Evolutionary conservation across 2,329 filamentous ascomycete genomes (phyloP), one percentile per base, ranked within the genome.

Genomic region (Penicillium sp.): DNA sequence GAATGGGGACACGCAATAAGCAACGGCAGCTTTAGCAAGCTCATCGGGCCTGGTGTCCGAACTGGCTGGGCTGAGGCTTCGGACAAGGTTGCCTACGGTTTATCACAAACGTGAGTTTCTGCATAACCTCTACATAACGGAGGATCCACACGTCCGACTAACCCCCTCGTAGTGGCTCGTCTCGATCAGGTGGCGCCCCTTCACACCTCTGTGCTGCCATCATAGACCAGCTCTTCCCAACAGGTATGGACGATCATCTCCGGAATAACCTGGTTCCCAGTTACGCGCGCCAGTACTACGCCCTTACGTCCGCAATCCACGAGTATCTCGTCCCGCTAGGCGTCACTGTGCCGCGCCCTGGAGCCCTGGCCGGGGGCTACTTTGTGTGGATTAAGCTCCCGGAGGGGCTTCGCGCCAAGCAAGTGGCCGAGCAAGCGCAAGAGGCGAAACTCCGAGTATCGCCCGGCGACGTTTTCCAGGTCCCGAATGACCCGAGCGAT

Each of bases 21-120:
- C 65, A 97, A 97, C 70, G 92, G 90, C 21, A 91, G 88, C 6
- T 97, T 97, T 72, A 91, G 86, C 70, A 99, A 99, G 72, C 86
- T 97, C 36, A 82, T 86, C 27, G 91, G 86, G 0, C 92, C 93
- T 0, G 94, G 93, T 0, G 75, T 89, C 47, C 82, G 93, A 11
- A 92, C 90, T 0, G 93, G 93, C n/a, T 97, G 92, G 92, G 84
- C 86, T 1, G 91, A 96, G 70, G 88, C 83, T 0, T 87, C 85
- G 5, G 77, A 81, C 49, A 86, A 83, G 62, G 74, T 90, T 53
- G 80, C 81, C 4, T 81, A 80, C 65, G 84, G 81, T 11, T 71
- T 87, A n/a, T 81, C 79, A 39, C 81, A 86, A 73, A 78, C 76
- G 82, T 85, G 77, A 69, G 59, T 60, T 27, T 8, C n/a, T 39